Evolutionary conservation across 129 eudicot species (phyloP).

Genomic region (carrot (Daucus carota)): DH1_v3.0 NC_030386.2:34446501-34447000

Average conservation of each 20-base stretch:
- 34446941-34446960: neutral
- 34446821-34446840: neutral
- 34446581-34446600: constrained; percentile 23
- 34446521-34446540: constrained; percentile 41
- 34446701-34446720: neutral
- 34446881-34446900: neutral
- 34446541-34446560: constrained; percentile 75
- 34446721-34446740: neutral
- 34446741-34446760: neutral
- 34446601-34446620: neutral
- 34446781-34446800: neutral
- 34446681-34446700: neutral
- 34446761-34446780: neutral
- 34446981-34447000: too few species aligned
- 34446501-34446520: constrained; percentile 62
- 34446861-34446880: too few species aligned
- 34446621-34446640: neutral
- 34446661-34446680: neutral
- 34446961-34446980: neutral
- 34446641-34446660: neutral
- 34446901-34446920: neutral
- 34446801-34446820: neutral
- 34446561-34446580: constrained; percentile 40
- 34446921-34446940: neutral
- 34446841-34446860: neutral